Conservation (phyloP, 1,284 basidiomycete genomes). For the Fomitopsis pinicola region DNA sequence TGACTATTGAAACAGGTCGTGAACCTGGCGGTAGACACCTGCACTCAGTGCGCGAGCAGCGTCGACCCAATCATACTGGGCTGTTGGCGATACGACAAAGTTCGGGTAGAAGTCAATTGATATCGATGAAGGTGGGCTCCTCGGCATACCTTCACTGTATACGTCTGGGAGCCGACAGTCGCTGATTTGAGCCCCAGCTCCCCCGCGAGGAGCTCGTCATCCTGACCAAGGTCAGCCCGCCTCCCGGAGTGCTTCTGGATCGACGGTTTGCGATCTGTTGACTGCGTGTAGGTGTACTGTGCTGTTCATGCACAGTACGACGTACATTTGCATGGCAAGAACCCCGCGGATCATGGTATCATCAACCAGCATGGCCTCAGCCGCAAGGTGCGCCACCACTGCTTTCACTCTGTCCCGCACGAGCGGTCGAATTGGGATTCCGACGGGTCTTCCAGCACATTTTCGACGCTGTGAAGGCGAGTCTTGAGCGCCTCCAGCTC, state of each 20-base stretch:
- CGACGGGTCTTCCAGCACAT: slow-evolving; percentile 29
- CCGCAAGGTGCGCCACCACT: slow-evolving; percentile 29
- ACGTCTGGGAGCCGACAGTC: too few relatives aligned
- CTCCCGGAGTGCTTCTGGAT: neutral
- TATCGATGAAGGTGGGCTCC: too few relatives aligned
- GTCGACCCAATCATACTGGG: too few relatives aligned
- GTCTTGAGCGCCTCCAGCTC: slow-evolving; percentile 36
- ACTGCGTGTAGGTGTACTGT: slow-evolving; percentile 8
- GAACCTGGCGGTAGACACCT: too few relatives aligned
- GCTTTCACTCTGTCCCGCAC: neutral
- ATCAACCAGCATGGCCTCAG: slow-evolving; percentile 34
- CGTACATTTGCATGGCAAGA: slow-evolving; percentile 20
- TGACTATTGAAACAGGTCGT: too few relatives aligned
- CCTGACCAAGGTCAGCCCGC: slow-evolving; percentile 42
- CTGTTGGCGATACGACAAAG: too few relatives aligned
- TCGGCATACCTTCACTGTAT: too few relatives aligned
- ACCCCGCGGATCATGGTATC: slow-evolving; percentile 22
- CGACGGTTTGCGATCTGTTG: slow-evolving; percentile 5
- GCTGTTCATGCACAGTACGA: slow-evolving; percentile 27
- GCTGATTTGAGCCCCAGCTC: slow-evolving; percentile 24
- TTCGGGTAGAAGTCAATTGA: too few relatives aligned
- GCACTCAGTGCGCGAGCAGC: too few relatives aligned
- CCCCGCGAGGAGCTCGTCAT: slow-evolving; percentile 55
- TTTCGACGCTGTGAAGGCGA: slow-evolving; percentile 39
- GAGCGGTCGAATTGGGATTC: neutral